Base-by-base conservation (phyloP, 2,329 filamentous ascomycete genomes). In the Grosmannia serpens region DNA sequence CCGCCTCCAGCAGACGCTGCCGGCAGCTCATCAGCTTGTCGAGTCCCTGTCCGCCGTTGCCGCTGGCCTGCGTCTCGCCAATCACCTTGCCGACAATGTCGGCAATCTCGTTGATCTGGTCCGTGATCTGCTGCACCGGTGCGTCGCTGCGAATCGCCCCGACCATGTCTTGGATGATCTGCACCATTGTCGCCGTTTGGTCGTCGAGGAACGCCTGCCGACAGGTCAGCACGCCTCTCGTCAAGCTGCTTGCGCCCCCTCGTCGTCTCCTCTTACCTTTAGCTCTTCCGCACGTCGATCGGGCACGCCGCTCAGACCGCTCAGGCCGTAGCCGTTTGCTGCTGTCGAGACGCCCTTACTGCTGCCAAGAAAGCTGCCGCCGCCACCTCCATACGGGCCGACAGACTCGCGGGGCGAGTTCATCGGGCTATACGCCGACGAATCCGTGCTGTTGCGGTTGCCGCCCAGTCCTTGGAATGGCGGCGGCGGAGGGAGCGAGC, bases 111-210 rank as follows among this genome's bases (percentile, higher is more conserved):
- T 77, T 77, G 61, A 94, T 86, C 68, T 90, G 82, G n/a, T 76
- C 78, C 29, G 81, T 81, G 61, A 95, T 85, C 59, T 83, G 79
- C 59, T 80, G 75, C 59, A 87, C 80, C 31, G 78, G 74, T 33
- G 81, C 81, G 63, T 87, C 82, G 55, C 79, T 77, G 57, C 87
- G 85, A 62, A 91, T 86, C 33, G 83, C 83, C 57, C 81, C 79
- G 53, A 95, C 88, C 9, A 95, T 80, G n/a, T 84, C 82, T 71
- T 94, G 88, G 63, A 95, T 91, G 51, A 84, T 88, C 64, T 89
- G 84, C 29, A 94, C 86, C 60, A 95, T 79, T 3, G 84, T 75
- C 55, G 88, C 87, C 13, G 87, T 91, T 69, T 94, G 88, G 67
- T 91, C 88, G 67, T 94, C 88, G 41, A 95, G 81, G 68, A 90